phyloP scores from a whole-genome alignment of 2,329 filamentous ascomycete genomes.

The Hymenoscyphus occultus region DNA sequence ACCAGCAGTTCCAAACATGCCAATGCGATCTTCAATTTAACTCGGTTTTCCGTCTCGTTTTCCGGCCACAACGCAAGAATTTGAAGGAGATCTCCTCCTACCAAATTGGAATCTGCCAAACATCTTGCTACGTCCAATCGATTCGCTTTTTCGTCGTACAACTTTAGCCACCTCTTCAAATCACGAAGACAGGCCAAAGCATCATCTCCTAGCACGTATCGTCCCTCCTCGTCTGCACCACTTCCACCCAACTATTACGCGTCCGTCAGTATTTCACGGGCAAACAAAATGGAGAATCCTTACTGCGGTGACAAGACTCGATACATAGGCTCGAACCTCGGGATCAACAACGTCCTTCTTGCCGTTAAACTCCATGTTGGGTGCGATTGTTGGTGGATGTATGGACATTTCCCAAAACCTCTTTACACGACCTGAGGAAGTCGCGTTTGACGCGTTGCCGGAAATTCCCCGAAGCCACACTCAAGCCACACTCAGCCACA shows the following conservation, averaged over 20 bases:
- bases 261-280: slow-evolving; percentile 26
- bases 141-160: slow-evolving; percentile 91
- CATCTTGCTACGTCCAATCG: slow-evolving; percentile 93
- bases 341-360: slow-evolving; percentile 71
- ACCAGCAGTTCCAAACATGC: slow-evolving; percentile 88
- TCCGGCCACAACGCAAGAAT: slow-evolving; percentile 83
- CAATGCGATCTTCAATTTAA: slow-evolving; percentile 75
- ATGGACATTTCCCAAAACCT: slow-evolving; percentile 15
- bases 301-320: slow-evolving; percentile 85
- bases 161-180: slow-evolving; percentile 89
- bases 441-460: slow-evolving; percentile 8
- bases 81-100: slow-evolving; percentile 83
- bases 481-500: slow-evolving; percentile 5
- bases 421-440: slow-evolving; percentile 22
- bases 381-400: not conserved
- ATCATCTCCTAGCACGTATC: slow-evolving; percentile 89
- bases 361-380: slow-evolving; percentile 54
- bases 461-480: slow-evolving; percentile 21
- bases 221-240: slow-evolving; percentile 73
- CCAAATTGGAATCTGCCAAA: slow-evolving; percentile 86
- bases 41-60: slow-evolving; percentile 66
- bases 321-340: slow-evolving; percentile 89
- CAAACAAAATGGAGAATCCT: slow-evolving; percentile 19
- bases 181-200: slow-evolving; percentile 89
- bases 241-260: slow-evolving; percentile 73